These are phyloP conservation scores for Penicillium capsulatum DNA, from an alignment of 2,329 filamentous ascomycete species.

Conservation along the genomic window DNA sequence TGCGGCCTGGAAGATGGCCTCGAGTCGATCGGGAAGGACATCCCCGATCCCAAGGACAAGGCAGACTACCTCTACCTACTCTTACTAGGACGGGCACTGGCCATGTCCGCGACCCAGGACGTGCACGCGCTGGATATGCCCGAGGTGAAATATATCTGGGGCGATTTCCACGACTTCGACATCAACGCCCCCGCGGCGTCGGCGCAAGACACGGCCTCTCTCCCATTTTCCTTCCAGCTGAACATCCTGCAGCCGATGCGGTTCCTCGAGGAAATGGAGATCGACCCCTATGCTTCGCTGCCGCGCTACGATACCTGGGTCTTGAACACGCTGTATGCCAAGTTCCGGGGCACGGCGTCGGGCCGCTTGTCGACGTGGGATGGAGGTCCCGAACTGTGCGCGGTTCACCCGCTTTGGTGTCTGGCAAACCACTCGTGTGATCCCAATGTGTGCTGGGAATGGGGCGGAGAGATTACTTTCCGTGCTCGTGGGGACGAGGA, in stretches of 20 bases:
- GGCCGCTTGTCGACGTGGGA: conserved; percentile 72
- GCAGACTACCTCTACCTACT: conserved; percentile 59
- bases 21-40: conserved; percentile 56
- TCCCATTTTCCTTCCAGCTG: conserved; percentile 59
- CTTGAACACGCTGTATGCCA: conserved; percentile 85
- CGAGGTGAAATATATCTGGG: conserved; percentile 63
- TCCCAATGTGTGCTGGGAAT: conserved; percentile 92
- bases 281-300: conserved; percentile 54
- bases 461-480: conserved; percentile 55
- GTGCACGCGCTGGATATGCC: conserved; percentile 57
- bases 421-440: conserved; percentile 94
- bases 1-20: conserved; percentile 52
- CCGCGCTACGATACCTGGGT: conserved; percentile 52
- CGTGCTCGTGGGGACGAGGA: conserved; percentile 32
- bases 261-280: conserved; percentile 59
- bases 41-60: conserved; percentile 53
- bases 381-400: conserved; percentile 82
- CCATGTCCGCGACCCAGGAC: conserved; percentile 58
- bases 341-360: conserved; percentile 89
- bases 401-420: conserved; percentile 94
- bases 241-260: conserved; percentile 58
- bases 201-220: conserved; percentile 38
- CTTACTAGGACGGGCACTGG: conserved; percentile 55
- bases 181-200: conserved; percentile 11
- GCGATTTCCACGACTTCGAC: conserved; percentile 52